phyloP scores from a whole-genome alignment of 2,329 filamentous ascomycete species.

The Scolecobasidium constrictum region DNA sequence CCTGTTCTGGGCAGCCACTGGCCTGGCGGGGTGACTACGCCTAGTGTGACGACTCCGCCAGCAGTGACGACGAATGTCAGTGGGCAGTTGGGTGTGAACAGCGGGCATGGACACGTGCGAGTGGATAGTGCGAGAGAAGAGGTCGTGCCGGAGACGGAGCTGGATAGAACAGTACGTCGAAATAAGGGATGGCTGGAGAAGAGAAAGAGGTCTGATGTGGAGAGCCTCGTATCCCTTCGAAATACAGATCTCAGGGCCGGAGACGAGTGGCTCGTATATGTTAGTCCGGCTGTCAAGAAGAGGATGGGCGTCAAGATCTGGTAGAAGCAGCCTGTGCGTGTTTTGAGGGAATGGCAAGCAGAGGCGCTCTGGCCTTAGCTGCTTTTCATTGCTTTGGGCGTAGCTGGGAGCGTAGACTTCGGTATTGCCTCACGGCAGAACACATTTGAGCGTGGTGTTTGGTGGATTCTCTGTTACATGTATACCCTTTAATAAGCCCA shows the following conservation, averaged over 20 bases:
- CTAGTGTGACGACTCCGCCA: slow-evolving; percentile 2
- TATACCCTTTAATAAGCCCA: no score
- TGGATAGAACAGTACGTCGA: not conserved
- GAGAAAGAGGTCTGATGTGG: slow-evolving; percentile 4
- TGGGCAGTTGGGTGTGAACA: not conserved
- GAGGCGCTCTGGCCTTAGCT: no score
- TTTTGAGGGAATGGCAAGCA: not conserved
- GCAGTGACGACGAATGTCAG: not conserved
- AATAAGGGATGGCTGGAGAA: slow-evolving; percentile 9
- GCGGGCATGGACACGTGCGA: not conserved
- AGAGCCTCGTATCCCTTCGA: slow-evolving; percentile 1
- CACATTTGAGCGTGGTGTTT: no score
- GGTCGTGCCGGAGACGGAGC: not conserved
- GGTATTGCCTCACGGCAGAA: no score
- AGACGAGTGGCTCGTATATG: slow-evolving; percentile 9
- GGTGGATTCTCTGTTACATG: no score
- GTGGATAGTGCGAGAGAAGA: slow-evolving; percentile 2
- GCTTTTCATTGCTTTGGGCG: no score
- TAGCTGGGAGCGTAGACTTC: no score
- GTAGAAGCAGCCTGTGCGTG: not conserved
- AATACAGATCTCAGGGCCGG: slow-evolving; percentile 9
- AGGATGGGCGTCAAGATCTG: slow-evolving; percentile 4
- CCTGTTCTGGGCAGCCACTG: slow-evolving; percentile 6
- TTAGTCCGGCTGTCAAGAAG: slow-evolving; percentile 9
- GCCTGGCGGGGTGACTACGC: not conserved